phyloP scores from a whole-genome alignment of 345 rosid species.

The Cardamine chenopodiifolia region DNA sequence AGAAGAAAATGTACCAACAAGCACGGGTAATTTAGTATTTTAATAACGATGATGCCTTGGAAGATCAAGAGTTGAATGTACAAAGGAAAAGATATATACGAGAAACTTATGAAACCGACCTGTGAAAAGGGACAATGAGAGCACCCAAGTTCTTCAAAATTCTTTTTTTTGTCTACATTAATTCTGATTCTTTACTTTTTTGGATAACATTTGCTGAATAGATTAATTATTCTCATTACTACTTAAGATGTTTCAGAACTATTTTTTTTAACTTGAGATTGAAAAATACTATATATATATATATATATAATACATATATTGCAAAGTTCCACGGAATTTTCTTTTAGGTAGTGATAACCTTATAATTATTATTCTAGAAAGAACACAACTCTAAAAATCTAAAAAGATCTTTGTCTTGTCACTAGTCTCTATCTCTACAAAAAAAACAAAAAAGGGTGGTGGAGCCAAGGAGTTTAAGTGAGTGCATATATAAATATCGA shows the following conservation, averaged over 20 bases:
- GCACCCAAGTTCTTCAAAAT: constrained; percentile 20
- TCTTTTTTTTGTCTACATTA: neutral
- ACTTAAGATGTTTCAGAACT: constrained; percentile 1
- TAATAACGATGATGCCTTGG: neutral
- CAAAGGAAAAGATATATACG: constrained; percentile 13
- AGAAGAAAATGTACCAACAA: neutral
- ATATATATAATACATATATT: neutral
- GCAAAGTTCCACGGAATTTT: constrained; percentile 7
- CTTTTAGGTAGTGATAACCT: constrained; percentile 31
- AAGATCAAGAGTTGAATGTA: constrained; percentile 16
- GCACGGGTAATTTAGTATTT: neutral
- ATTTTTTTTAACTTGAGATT: constrained; percentile 22
- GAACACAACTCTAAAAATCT: constrained; percentile 30
- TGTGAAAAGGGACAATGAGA: constrained; percentile 20
- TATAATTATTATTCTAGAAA: constrained; percentile 31
- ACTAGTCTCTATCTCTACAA: constrained; percentile 30
- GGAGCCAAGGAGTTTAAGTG: constrained; percentile 36
- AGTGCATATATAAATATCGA: constrained; percentile 62
- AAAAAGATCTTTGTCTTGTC: constrained; percentile 45
- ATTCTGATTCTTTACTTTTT: constrained; percentile 21
- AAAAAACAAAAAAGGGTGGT: constrained; percentile 37
- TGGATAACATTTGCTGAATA: constrained; percentile 8
- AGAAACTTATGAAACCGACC: constrained; percentile 17
- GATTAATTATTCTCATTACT: constrained; percentile 26
- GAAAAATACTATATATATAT: neutral